Evolutionary conservation across 2,329 filamentous ascomycete genomes (phyloP), one percentile per base, ranked within the genome.

Genomic region (Blastomyces emzantsi): DNA sequence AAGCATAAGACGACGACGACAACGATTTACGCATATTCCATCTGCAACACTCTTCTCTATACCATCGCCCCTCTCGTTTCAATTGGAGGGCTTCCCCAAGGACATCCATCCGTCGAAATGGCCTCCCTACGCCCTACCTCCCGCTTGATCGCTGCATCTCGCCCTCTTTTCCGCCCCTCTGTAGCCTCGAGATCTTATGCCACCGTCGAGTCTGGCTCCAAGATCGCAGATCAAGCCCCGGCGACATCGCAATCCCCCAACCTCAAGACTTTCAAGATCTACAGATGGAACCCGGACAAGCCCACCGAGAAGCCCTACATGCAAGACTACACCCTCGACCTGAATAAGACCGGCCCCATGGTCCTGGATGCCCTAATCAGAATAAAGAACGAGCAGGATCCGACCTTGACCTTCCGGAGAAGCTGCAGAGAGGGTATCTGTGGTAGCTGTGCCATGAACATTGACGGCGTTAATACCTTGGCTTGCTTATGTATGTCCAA

Each of bases 291-390:
- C 77, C 94, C 94, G 66, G 94, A 97, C 75, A 84, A 87, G 75
- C 94, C 94, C 64, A 86, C 87, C 73, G 87, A 90, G 79, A 99
- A 99, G 87, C 94, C 94, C 66, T 85, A 83, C 77, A 96, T 99
- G 90, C 92, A 99, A 83, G 86, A 85, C 70, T 99, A 97, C 81
- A 90, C 90, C 45, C 83, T 99, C 73, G 94, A 99, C 76, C 81
- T 99, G 71, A 97, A 97, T 84, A 97, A 97, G 88, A 99, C 94
- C 52, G 94, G 94, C 41, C 94, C 94, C 70, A 99, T 99, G 94
- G 88, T 99, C 80, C 81, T 99, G 73, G 94, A 99, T 78, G 94
- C 94, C 63, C 82, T 99, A 72, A 94, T 99, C 77, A 85, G 93
- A 72, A 97, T 99, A 81, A 99, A 99, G 89, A 99, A 99, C 79